Base-by-base conservation (phyloP, 2,329 filamentous ascomycete species). In the Diaporthe aspalathi region DNA sequence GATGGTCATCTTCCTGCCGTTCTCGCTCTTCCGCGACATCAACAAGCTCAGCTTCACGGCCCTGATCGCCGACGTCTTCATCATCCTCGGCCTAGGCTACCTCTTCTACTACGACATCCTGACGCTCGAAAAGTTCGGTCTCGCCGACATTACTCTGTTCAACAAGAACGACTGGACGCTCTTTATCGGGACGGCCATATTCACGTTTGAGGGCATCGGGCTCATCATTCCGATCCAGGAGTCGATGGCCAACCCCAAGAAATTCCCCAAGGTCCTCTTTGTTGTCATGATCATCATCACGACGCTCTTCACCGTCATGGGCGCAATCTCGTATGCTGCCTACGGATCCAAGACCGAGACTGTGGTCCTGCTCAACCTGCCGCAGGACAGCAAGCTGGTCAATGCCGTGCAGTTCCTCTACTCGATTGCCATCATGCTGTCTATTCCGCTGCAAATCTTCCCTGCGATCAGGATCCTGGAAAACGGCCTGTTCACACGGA, bases 161-260 rank as follows among this genome's bases (percentile, higher is more conserved):
- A 99, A 99, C 84, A 83, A 92, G 50, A 90, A 92, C 73, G 92
- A 94, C 80, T 99, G 97, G 96, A 97, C 96, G 0, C 88, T 99
- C 5, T 98, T 99, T 81, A 99, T 99, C 77, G 97, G 96, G 73
- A 99, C 97, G 0, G 96, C 97, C 35, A 98, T 99, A 80, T 99
- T 99, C 84, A 98, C 96, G 0, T 99, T 98, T 79, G 96, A 99
- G 80, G 96, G 96, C 35, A 97, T 99, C 73, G 97, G 96, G 16
- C 89, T 99, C 62, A 97, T 99, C 81, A 98, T 99, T 74, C 96
- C 97, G 0, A 98, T 99, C 72, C 97, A 99, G 82, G 95, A 97
- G 78, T 97, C 95, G 27, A 99, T 99, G 96, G 93, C 92, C 79
- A 87, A 95, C 52, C 97, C 95, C 0, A 86, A 91, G 74, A 95